A percentile compares a stretch with the other conserved stretches of the same genome.
Evolutionary conservation across 768 basidiomycete species (phyloP).

Genomic region (Pleurotus pulmonarius): DNA sequence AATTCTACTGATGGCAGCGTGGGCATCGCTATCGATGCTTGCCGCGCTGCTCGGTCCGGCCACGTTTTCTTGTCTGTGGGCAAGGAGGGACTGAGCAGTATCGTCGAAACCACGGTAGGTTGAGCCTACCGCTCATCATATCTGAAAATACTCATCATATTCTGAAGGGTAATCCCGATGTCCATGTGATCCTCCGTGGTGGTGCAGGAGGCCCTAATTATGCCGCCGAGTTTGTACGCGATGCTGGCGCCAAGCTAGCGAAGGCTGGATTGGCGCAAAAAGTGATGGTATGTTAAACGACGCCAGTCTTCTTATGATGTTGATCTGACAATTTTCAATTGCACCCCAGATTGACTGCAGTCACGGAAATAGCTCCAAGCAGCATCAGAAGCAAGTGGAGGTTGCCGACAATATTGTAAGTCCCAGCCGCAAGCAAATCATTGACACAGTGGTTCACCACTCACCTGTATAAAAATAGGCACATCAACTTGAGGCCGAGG

Average conservation of each 20-base stretch:
- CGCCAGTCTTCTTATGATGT: constrained; percentile 7
- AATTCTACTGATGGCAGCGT: constrained; percentile 97
- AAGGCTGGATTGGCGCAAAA: constrained; percentile 62
- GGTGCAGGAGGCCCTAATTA: constrained; percentile 92
- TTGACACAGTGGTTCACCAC: constrained; percentile 44
- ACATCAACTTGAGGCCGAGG: constrained; percentile 66
- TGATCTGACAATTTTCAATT: constrained; percentile 46
- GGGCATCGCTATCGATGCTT: constrained; percentile 92
- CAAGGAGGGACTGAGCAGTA: constrained; percentile 90
- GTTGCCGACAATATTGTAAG: constrained; percentile 89
- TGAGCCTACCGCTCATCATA: not conserved
- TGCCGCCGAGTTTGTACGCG: constrained; percentile 63
- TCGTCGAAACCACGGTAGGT: constrained; percentile 68
- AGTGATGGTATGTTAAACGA: constrained; percentile 75
- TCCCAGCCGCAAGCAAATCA: constrained; percentile 32
- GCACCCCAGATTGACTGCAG: constrained; percentile 24
- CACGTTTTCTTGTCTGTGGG: constrained; percentile 98
- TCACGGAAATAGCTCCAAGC: constrained; percentile 97
- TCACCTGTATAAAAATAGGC: constrained; percentile 44
- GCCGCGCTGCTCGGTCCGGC: constrained; percentile 87
- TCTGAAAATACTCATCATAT: not conserved
- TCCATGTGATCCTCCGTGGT: constrained; percentile 95
- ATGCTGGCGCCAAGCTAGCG: constrained; percentile 56
- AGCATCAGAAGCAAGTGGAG: constrained; percentile 82
- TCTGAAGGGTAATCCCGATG: constrained; percentile 67